phyloP scores from a whole-genome alignment of 2,329 filamentous ascomycete species.

The Kalmusia sp. region DNA sequence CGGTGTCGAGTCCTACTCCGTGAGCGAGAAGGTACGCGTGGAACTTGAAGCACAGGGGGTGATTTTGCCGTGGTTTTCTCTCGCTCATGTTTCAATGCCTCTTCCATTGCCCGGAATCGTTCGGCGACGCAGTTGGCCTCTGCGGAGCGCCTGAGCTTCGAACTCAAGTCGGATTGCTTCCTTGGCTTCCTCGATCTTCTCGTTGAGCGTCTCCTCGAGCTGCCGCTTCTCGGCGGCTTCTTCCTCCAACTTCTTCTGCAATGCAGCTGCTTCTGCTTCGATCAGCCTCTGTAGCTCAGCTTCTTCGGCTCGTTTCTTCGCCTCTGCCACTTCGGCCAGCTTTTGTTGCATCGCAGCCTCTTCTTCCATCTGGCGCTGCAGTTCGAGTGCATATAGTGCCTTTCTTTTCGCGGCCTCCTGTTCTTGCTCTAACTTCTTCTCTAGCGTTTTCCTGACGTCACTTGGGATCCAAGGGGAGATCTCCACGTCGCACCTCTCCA shows the following conservation, averaged over 20 bases:
- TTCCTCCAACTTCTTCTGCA: constrained; percentile 34
- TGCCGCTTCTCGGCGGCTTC: constrained; percentile 35
- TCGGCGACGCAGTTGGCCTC: constrained; percentile 38
- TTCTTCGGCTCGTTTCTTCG: constrained; percentile 34
- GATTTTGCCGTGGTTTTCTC: constrained; percentile 7
- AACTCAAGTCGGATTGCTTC: constrained; percentile 40
- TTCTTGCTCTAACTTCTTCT: constrained; percentile 56
- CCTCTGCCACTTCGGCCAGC: constrained; percentile 33
- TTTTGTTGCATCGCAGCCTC: constrained; percentile 38
- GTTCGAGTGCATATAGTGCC: constrained; percentile 36
- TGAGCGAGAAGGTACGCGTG: constrained; percentile 6
- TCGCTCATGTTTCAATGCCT: constrained; percentile 29
- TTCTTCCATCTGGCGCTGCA: constrained; percentile 40
- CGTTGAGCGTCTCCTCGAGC: constrained; percentile 34
- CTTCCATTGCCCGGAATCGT: constrained; percentile 38
- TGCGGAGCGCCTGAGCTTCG: constrained; percentile 35
- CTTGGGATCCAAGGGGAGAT: constrained; percentile 76
- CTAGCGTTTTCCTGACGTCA: constrained; percentile 65
- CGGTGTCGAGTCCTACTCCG: constrained; percentile 18
- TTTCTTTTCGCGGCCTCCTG: constrained; percentile 37
- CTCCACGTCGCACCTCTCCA: constrained; percentile 98
- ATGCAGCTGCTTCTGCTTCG: constrained; percentile 32
- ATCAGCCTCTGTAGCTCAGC: constrained; percentile 33
- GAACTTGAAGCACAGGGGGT: constrained; percentile 4
- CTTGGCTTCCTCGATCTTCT: constrained; percentile 41